A percentile compares a stretch with the other conserved stretches of the same genome.
These are phyloP conservation scores for Hypholoma sublateritium DNA, from an alignment of 768 basidiomycete species.

Conservation along the genomic window DNA sequence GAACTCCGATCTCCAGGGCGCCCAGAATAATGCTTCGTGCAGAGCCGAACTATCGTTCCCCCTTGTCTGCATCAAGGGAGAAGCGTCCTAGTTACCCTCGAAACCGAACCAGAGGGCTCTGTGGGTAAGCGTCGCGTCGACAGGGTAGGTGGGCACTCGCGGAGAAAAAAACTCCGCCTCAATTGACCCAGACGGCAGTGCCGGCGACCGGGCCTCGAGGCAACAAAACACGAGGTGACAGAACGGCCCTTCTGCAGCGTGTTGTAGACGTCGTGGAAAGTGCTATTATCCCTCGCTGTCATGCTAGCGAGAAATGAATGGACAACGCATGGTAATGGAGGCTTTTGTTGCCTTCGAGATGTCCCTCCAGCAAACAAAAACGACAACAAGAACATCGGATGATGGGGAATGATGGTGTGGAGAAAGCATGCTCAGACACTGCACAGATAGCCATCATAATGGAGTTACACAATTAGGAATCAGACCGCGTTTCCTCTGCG, in stretches of 20 bases:
- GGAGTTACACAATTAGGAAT: not conserved
- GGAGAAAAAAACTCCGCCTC: conserved; percentile 4
- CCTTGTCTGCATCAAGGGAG: not conserved
- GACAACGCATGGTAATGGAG: not conserved
- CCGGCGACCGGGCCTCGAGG: conserved; percentile 16
- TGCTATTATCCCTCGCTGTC: conserved; percentile 4
- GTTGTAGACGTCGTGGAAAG: conserved; percentile 6
- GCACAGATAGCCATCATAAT: not conserved
- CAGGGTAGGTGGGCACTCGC: no score
- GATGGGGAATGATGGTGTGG: not conserved
- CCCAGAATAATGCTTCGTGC: no score
- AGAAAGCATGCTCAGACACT: not conserved
- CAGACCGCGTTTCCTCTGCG: no score
- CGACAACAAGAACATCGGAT: not conserved
- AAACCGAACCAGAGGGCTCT: not conserved
- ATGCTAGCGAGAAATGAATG: not conserved
- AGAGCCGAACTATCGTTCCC: not conserved
- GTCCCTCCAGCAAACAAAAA: not conserved
- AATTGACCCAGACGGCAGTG: conserved; percentile 1
- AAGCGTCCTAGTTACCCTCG: conserved; percentile 5
- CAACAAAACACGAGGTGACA: conserved; percentile 17
- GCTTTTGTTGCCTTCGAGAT: not conserved
- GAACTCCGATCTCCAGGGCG: conserved; percentile 15
- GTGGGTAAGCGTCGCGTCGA: no score
- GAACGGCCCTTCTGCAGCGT: conserved; percentile 11